Evolutionary conservation across 2,329 filamentous ascomycete species (phyloP), one percentile per base, ranked within the genome.

Genomic region (Botrytis medusae): DNA sequence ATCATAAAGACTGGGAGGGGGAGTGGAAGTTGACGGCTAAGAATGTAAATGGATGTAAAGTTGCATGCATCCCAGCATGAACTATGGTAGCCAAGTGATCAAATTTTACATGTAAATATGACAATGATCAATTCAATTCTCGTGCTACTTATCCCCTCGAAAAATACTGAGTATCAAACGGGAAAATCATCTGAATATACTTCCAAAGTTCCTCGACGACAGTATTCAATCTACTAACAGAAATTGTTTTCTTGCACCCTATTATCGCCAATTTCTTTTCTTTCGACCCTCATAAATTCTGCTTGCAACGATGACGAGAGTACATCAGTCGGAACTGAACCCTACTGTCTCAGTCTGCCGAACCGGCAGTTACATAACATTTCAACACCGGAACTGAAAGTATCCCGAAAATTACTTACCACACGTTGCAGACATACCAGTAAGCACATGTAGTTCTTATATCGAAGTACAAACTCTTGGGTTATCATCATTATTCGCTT

Each of bases 31-130:
- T 73, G 61, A 72, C 61, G 3, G 54, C 69, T 1, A 71, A 46
- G 10, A 71, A 75, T 68, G 16, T 57, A 8, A 63, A 71, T 72
- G 73, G 70, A 10, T 69, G 64, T 34, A 62, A 62, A 20, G 25
- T 69, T 37, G 54, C 44, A 4, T 72, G 62, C 18, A 37, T 48
- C 8, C 48, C 63, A 2, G 40, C 40, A 40, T 72, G 22, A 51
- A 6, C 34, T 6, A 37, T 37, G 34, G 34, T 37, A 37, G 34
- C 34, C 34, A 9, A 37, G 34, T 37, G 6, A 1, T 9, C 34
- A 37, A 34, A 37, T 8, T 37, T 37, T 1, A 37, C 34, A 9
- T 37, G 34, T 8, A 1, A 37, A 37, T 37, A 9, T 37, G 34
- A 37, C 6, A 37, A 37, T 37, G 7, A 9, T 37, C 7, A 37